These are phyloP conservation scores for Talaromyces marneffei DNA, from an alignment of 2,329 filamentous ascomycete genomes.

Conservation along the genomic window DNA sequence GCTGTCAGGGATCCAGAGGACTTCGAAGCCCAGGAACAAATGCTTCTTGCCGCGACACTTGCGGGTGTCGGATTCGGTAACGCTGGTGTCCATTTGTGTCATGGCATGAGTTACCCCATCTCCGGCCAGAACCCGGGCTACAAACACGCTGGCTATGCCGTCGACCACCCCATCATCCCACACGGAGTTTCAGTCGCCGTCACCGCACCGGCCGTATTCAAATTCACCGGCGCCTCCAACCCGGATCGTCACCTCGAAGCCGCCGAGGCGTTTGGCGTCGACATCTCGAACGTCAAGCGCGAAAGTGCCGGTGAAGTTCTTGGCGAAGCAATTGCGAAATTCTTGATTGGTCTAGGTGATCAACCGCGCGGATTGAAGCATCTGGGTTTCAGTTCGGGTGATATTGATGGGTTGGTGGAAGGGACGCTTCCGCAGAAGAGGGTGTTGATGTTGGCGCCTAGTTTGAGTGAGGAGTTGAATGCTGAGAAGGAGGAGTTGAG, in stretches of 20 bases:
- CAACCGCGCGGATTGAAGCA: slow-evolving; percentile 81
- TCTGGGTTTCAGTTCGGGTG: slow-evolving; percentile 68
- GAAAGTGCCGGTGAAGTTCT: slow-evolving; percentile 88
- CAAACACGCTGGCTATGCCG: slow-evolving; percentile 78
- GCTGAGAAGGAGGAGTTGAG: slow-evolving; percentile 67
- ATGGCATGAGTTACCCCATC: slow-evolving; percentile 96
- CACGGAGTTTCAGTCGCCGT: slow-evolving; percentile 95
- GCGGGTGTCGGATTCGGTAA: slow-evolving; percentile 97
- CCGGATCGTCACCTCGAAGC: slow-evolving; percentile 86
- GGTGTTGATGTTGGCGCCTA: slow-evolving; percentile 87
- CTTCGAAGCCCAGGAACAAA: slow-evolving; percentile 84
- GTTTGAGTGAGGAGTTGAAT: slow-evolving; percentile 62
- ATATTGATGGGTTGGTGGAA: slow-evolving; percentile 81
- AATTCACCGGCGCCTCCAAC: slow-evolving; percentile 85
- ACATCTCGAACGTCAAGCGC: slow-evolving; percentile 77
- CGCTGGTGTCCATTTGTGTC: slow-evolving; percentile 84
- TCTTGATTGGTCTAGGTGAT: slow-evolving; percentile 77
- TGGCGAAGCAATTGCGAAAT: slow-evolving; percentile 72
- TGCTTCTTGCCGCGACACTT: slow-evolving; percentile 89
- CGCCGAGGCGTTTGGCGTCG: slow-evolving; percentile 84
- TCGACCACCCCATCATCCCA: slow-evolving; percentile 74
- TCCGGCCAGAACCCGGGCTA: slow-evolving; percentile 92
- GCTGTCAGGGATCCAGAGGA: slow-evolving; percentile 85
- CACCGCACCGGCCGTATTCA: slow-evolving; percentile 87
- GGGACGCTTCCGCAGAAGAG: slow-evolving; percentile 88